Conservation (phyloP, 345 rosid species). For the Salix brachista region DNA sequence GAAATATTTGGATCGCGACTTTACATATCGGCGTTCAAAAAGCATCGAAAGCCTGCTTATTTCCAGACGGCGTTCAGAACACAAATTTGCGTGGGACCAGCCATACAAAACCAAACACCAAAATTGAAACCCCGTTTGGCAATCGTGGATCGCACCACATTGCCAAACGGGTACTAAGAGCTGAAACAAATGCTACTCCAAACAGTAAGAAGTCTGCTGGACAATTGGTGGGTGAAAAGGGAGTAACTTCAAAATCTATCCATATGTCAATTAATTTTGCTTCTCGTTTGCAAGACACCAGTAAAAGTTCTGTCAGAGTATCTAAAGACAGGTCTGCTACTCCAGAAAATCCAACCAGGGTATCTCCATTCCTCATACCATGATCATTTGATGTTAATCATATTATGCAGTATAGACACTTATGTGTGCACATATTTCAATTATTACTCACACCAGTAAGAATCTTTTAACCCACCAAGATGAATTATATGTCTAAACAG, state of each 20-base stretch:
- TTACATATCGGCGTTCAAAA: no score
- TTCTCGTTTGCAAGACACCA: constrained; percentile 23
- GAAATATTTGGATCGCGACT: no score
- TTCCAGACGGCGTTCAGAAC: no score
- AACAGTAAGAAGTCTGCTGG: constrained; percentile 21
- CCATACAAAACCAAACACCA: no score
- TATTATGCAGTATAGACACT: not conserved
- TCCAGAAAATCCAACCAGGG: constrained; percentile 43
- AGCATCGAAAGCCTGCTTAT: no score
- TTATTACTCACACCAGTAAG: not conserved
- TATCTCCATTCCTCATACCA: constrained; percentile 15
- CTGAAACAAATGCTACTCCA: constrained; percentile 18
- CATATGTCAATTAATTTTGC: constrained; percentile 48
- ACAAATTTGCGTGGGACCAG: no score
- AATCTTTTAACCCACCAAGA: not conserved
- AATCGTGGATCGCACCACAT: no score
- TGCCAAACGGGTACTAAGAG: no score
- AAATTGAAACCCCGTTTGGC: no score
- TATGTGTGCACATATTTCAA: not conserved
- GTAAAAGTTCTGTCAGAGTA: constrained; percentile 34
- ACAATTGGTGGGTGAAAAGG: constrained; percentile 30
- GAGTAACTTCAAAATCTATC: constrained; percentile 36
- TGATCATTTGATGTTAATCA: not conserved
- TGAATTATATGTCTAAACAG: constrained; percentile 28
- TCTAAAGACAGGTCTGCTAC: constrained; percentile 31